Evolutionary conservation across 805 yeast species (phyloP), one percentile per base, ranked within the genome.

Genomic region (Metschnikowia lunata): DNA sequence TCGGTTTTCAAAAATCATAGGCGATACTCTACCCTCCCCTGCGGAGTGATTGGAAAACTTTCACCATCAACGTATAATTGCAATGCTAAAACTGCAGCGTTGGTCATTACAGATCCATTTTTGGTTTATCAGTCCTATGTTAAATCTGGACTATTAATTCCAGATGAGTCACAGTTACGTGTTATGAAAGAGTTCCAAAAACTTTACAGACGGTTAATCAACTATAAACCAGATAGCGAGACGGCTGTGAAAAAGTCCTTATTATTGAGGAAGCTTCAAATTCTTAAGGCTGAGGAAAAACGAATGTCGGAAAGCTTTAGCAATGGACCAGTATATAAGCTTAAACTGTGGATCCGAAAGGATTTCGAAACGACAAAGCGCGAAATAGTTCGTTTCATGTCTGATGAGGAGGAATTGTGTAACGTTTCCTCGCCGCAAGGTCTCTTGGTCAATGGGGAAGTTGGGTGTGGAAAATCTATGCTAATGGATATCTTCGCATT

Each of bases 391-490:
- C 62, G 63, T 46, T 71, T 71, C 8, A 56, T 84, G 18, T 69
- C 79, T 0, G 84, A 81, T 55, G 86, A 82, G 50, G 85, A 81
- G 46, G 84, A 80, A 50, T 57, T 82, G 29, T 54, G 61, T 5
- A 67, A 75, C 42, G 67, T 79, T 43, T 69, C 75, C 1, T 71
- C 85, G 0, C 89, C 89, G 0, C 83, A 76, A 45, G 90, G 90
- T 0, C 61, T 84, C 6, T 57, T 81, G 37, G 59, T 81, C 6
- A 79, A 78, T 60, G 86, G 85, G 4, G 85, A 77, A 46, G 86
- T 80, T 4, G 90, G 90, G 0, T 79, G 85, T 51, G 90, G 90
- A 1, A 84, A 84, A 56, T 79, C 87, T 1, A 77, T 84, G 83
- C 59, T 84, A 39, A 76, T 84, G 78, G 88, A 83, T 52, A 75